phyloP scores from a whole-genome alignment of 2,329 filamentous ascomycete species.

The Sphaerulina vaccinii region DNA sequence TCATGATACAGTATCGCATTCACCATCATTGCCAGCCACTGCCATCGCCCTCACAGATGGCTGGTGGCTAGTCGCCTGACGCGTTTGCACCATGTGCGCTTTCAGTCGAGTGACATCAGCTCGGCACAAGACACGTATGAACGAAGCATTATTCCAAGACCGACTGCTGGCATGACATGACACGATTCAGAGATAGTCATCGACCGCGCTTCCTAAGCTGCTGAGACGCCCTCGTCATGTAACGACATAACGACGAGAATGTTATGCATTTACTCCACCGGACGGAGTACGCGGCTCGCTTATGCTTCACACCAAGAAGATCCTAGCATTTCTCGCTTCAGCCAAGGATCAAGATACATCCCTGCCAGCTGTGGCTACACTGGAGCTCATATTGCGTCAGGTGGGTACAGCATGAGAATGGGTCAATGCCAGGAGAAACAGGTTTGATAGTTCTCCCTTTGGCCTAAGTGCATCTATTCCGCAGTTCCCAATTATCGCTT shows the following conservation, averaged over 20 bases:
- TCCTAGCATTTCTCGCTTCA: conserved; percentile 9
- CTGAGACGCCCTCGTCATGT: conserved; percentile 7
- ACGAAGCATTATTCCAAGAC: background rate
- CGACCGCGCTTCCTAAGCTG: background rate
- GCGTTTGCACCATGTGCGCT: no score
- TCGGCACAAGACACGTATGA: background rate
- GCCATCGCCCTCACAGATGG: background rate
- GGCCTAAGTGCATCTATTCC: conserved; percentile 18
- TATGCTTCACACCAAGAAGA: background rate
- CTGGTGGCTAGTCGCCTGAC: conserved; percentile 1
- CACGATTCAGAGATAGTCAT: background rate
- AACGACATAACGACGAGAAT: background rate
- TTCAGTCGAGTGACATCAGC: conserved; percentile 2
- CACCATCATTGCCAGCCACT: background rate
- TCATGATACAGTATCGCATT: background rate
- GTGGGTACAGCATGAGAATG: conserved; percentile 20
- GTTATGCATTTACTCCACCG: conserved; percentile 12
- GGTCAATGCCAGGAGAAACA: conserved; percentile 23
- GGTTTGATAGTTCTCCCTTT: conserved; percentile 24
- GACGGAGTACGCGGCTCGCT: conserved; percentile 16
- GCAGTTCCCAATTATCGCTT: conserved; percentile 2
- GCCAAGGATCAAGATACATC: conserved; percentile 14
- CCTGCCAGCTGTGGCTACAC: conserved; percentile 26
- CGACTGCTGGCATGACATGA: background rate
- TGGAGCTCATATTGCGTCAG: conserved; percentile 30